phyloP scores from a whole-genome alignment of 805 yeast genomes.

The Wickerhamiella sergipiensis region DNA sequence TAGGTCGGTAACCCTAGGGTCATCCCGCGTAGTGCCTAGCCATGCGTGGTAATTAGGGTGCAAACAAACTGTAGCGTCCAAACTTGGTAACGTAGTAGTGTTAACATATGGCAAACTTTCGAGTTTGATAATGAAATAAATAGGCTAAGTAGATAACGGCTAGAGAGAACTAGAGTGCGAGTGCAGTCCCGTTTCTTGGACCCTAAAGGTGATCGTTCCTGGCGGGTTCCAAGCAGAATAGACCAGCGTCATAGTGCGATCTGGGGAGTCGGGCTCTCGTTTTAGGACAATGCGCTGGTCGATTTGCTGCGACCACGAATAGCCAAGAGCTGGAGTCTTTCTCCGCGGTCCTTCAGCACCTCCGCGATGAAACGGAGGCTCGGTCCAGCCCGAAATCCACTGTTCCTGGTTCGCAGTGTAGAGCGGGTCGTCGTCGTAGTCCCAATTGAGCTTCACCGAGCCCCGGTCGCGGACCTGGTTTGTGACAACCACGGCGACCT shows the following conservation, averaged over 20 bases:
- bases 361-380: background rate
- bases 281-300: constrained; percentile 33
- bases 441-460: constrained; percentile 12
- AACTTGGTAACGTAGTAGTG: too few relatives aligned
- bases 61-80: too few relatives aligned
- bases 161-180: too few relatives aligned
- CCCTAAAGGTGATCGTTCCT: background rate
- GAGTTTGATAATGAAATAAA: too few relatives aligned
- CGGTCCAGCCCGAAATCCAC: constrained; percentile 65
- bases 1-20: too few relatives aligned
- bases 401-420: constrained; percentile 54
- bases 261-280: constrained; percentile 1
- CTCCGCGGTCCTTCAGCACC: constrained; percentile 18
- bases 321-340: constrained; percentile 41
- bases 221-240: constrained; percentile 22
- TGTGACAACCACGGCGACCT: constrained; percentile 52
- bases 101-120: too few relatives aligned
- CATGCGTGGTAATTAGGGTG: background rate
- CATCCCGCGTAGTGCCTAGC: background rate
- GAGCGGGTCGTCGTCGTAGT: constrained; percentile 26
- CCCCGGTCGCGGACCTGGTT: constrained; percentile 64
- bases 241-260: constrained; percentile 29
- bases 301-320: constrained; percentile 39
- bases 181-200: background rate
- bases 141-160: too few relatives aligned